Evolutionary conservation across 257 asterid species (phyloP), one percentile per base, ranked within the genome.

Genomic region (Forsythia viridissima): DNA sequence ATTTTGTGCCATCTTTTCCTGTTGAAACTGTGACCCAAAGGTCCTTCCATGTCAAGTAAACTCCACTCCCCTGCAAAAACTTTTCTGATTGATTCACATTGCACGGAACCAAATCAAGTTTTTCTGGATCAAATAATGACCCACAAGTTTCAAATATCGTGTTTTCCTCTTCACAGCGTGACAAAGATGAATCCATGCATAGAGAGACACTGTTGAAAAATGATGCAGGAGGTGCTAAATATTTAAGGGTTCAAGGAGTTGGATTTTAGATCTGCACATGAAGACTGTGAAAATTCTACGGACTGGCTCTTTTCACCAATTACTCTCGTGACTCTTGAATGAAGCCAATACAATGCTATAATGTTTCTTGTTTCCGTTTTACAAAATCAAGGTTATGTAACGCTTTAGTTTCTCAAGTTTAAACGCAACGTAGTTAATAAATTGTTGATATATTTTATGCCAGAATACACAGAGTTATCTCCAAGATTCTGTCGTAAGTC

Each of bases 21-120:
- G 16, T 55, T 7, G 82, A 55, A 6, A 74, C 76, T n/a, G 73
- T 83, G n/a, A 86, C 88, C 84, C 85, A 77, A 38, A 86, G 30
- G 80, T 86, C 88, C 57, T 86, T 73, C 90, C 90, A 86, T 42
- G 86, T 86, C 79, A 84, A 67, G n/a, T 70, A 71, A 6, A 77
- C 75, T 0, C 81, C 77, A 38, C 4, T 40, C 0, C 69, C 63
- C 37, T 76, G 59, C 34, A 18, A 39, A 71, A 46, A 36, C 70
- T 20, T 6, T 0, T 44, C 24, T 5, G 63, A 20, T 44, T 5
- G 18, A 73, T 51, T 52, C 52, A 6, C 34, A 42, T 69, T 55
- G 13, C 42, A 4, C 37, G 41, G 76, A 67, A 9, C 71, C 24
- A 74, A 46, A n/a, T 55, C 61, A 5, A 16, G 0, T 18, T 6